Evolutionary conservation across 805 yeast genomes (phyloP), one percentile per base, ranked within the genome.

Genomic region (Kodamaea restingae): DNA sequence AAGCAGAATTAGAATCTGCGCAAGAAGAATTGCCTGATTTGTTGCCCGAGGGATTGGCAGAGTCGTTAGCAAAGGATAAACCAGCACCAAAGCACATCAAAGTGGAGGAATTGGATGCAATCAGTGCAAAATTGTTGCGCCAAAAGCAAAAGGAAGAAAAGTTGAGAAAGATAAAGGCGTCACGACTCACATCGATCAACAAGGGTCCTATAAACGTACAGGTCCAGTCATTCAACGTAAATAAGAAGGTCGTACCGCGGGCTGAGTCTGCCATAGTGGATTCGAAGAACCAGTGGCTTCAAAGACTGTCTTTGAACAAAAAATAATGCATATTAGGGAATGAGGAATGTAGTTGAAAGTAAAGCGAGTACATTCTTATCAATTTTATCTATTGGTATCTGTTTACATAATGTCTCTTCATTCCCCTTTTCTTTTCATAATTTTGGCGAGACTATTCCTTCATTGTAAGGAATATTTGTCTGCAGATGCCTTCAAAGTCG

Each of bases 131-230:
- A 32, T 50, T 55, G 18, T 44, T 48, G 31, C 55, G 60, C 33
- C 64, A 63, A 34, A 45, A 44, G 36, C 18, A 55, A 38, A 67
- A 64, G 44, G 52, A 63, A 34, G 64, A 63, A 38, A 65, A 63
- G 44, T 55, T 66, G 44, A 47, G 52, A 17, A 48, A 49, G 30
- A 46, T 63, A 31, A 56, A 55, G 43, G 45, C 47, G 14, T 41
- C 49, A 50, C 58, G 52, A 31, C 55, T 52, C 12, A 41, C 43
- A 10, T 48, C 59, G 1, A 46, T 67, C 18, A 61, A 56, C 40
- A 65, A 61, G 47, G 74, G 73, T 1, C 70, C 71, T 6, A 68
- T 68, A 4, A 55, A 58, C 43, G 73, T 68, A 8, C 55, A 58
- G 38, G 67, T 68, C 6, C 62, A 55, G 35, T 32, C 52, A 7